These are phyloP conservation scores for Chaetoceros muelleri DNA, from an alignment of 108 stramenopile species.

Conservation along the genomic window DNA sequence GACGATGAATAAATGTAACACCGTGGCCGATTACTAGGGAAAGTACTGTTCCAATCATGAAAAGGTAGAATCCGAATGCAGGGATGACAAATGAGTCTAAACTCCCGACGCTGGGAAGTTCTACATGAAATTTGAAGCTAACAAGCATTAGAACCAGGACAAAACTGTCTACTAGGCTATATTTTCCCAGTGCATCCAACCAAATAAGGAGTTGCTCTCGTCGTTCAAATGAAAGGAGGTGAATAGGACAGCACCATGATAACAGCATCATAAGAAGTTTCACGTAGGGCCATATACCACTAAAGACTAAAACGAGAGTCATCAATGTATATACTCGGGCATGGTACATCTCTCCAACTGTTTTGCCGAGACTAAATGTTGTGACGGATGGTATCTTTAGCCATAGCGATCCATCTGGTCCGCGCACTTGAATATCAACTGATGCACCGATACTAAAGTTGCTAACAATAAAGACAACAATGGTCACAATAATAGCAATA, in stretches of 20 bases:
- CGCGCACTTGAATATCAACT: slow-evolving; percentile 42
- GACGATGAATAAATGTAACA: slow-evolving; percentile 70
- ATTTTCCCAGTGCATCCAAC: slow-evolving; percentile 83
- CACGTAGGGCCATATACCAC: slow-evolving; percentile 88
- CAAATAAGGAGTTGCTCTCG: slow-evolving; percentile 64
- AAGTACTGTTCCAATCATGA: slow-evolving; percentile 33
- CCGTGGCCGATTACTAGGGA: slow-evolving; percentile 42
- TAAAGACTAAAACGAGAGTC: slow-evolving; percentile 71
- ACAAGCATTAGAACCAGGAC: slow-evolving; percentile 85
- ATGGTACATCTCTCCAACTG: slow-evolving; percentile 65
- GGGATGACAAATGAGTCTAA: slow-evolving; percentile 68
- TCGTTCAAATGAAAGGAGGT: background rate
- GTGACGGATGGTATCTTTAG: slow-evolving; percentile 40
- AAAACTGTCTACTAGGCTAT: slow-evolving; percentile 85
- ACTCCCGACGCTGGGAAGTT: slow-evolving; percentile 24
- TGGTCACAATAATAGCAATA: slow-evolving; percentile 32
- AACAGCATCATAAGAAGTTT: slow-evolving; percentile 72
- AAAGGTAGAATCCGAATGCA: slow-evolving; percentile 75
- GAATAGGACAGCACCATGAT: slow-evolving; percentile 43
- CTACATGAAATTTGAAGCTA: slow-evolving; percentile 81
- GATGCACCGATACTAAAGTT: slow-evolving; percentile 69
- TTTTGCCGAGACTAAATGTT: slow-evolving; percentile 63
- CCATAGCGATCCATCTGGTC: slow-evolving; percentile 14
- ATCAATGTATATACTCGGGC: slow-evolving; percentile 84
- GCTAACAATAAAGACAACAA: slow-evolving; percentile 45